Conservation (phyloP, 2,329 filamentous ascomycete genomes). For the Paraphaeosphaeria minitans region DNA sequence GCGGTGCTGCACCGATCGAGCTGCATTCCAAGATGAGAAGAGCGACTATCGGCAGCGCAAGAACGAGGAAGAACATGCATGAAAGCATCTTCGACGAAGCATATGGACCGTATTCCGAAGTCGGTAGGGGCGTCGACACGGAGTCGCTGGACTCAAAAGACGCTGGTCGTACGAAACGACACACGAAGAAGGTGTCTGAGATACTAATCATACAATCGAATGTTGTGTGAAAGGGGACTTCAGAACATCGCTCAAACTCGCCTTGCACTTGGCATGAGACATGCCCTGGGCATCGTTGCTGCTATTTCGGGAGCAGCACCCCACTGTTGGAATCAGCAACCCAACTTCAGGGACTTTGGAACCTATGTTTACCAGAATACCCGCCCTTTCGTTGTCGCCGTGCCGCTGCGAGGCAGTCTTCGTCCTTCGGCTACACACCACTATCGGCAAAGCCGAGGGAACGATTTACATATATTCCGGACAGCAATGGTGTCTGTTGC, state of each 20-base stretch:
- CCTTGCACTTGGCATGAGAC: background rate
- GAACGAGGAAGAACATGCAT: slow-evolving; percentile 7
- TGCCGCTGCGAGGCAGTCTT: background rate
- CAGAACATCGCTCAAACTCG: background rate
- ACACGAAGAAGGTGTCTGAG: background rate
- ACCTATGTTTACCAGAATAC: background rate
- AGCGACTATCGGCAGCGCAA: slow-evolving; percentile 15
- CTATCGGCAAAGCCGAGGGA: background rate
- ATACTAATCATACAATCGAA: slow-evolving; percentile 1
- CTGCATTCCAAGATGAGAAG: slow-evolving; percentile 20
- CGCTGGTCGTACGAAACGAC: background rate
- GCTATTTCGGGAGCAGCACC: background rate
- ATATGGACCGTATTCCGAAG: slow-evolving; percentile 8
- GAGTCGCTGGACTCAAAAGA: background rate
- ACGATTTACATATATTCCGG: background rate
- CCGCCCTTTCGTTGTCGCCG: background rate
- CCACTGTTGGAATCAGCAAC: background rate
- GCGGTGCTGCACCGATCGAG: slow-evolving; percentile 12
- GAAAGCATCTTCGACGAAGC: slow-evolving; percentile 14
- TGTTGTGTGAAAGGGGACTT: background rate
- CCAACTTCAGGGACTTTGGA: background rate
- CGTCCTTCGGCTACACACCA: background rate
- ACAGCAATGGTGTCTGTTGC: background rate
- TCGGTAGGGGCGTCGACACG: slow-evolving; percentile 17
- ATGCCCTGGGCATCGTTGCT: background rate